Evolutionary conservation across 1,284 basidiomycete genomes (phyloP).

Genomic region (Rhodotorula sp.): DNA sequence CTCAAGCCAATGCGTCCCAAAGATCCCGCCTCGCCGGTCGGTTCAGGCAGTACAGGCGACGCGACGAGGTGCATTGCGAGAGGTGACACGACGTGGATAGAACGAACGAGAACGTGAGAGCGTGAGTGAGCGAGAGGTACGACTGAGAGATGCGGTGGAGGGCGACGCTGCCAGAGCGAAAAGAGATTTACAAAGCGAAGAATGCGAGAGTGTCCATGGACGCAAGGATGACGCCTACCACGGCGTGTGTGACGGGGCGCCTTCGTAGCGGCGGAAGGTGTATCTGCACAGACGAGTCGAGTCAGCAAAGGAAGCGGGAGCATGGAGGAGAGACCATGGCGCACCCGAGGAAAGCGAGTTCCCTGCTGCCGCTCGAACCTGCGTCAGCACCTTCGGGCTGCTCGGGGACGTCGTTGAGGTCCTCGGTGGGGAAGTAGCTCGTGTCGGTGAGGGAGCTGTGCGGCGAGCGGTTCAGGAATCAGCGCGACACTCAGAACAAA

Average conservation of each 20-base stretch:
- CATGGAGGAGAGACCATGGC: constrained; percentile 48
- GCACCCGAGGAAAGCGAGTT: constrained; percentile 67
- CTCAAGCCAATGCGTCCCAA: no score
- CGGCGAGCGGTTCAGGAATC: no score
- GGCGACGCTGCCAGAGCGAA: neutral
- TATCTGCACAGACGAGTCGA: neutral
- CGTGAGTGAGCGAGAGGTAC: no score
- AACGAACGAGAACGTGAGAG: no score
- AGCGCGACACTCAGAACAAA: no score
- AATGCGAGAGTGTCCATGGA: neutral
- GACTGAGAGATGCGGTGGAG: neutral
- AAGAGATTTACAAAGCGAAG: neutral
- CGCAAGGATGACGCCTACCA: constrained; percentile 10
- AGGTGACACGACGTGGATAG: no score
- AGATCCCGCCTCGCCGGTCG: no score
- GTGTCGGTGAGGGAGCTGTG: constrained; percentile 82
- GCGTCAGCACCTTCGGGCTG: constrained; percentile 58
- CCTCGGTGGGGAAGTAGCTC: constrained; percentile 95
- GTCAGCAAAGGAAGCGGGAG: neutral
- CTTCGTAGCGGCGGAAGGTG: constrained; percentile 39
- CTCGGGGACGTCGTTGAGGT: constrained; percentile 76
- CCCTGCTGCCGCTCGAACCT: constrained; percentile 49
- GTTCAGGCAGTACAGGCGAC: no score
- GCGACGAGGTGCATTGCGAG: no score
- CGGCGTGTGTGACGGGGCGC: constrained; percentile 28